Conservation (phyloP, 306 rosid species). For the Prosopis cineraria region DNA sequence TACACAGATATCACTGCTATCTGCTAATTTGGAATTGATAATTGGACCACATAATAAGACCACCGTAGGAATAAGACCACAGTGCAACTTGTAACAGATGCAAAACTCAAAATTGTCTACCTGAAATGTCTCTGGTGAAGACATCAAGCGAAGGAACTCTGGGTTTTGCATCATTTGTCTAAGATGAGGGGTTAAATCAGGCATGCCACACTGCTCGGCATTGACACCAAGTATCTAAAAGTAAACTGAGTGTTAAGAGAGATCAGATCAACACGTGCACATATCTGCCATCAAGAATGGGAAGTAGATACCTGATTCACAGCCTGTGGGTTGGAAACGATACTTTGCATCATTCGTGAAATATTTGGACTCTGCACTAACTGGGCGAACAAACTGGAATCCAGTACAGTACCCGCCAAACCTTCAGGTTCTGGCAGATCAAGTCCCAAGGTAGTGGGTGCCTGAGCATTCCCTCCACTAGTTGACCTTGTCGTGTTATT, state of each 20-base stretch:
- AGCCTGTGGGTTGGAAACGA: conserved; percentile 69
- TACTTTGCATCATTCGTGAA: conserved; percentile 77
- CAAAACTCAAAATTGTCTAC: conserved; percentile 40
- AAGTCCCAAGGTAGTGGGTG: conserved; percentile 57
- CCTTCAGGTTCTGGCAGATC: conserved; percentile 68
- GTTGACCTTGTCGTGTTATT: conserved; percentile 51
- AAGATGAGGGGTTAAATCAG: conserved; percentile 60
- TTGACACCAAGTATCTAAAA: conserved; percentile 64
- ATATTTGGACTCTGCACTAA: conserved; percentile 75
- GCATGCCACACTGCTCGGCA: conserved; percentile 63
- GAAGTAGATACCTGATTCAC: conserved; percentile 61
- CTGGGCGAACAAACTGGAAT: conserved; percentile 59
- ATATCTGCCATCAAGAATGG: not conserved
- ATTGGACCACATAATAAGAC: not conserved
- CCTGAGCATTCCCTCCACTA: conserved; percentile 57
- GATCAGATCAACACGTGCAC: conserved; percentile 27
- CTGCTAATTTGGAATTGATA: not conserved
- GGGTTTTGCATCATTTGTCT: conserved; percentile 85
- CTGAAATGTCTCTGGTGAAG: conserved; percentile 86
- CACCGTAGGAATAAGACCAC: not conserved
- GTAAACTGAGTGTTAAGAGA: conserved; percentile 39
- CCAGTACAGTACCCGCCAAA: conserved; percentile 59
- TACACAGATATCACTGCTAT: not conserved
- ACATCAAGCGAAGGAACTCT: conserved; percentile 67
- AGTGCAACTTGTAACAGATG: conserved; percentile 8